Evolutionary conservation across 2,329 filamentous ascomycete species (phyloP), one percentile per base, ranked within the genome.

Genomic region (Trichothecium roseum): DNA sequence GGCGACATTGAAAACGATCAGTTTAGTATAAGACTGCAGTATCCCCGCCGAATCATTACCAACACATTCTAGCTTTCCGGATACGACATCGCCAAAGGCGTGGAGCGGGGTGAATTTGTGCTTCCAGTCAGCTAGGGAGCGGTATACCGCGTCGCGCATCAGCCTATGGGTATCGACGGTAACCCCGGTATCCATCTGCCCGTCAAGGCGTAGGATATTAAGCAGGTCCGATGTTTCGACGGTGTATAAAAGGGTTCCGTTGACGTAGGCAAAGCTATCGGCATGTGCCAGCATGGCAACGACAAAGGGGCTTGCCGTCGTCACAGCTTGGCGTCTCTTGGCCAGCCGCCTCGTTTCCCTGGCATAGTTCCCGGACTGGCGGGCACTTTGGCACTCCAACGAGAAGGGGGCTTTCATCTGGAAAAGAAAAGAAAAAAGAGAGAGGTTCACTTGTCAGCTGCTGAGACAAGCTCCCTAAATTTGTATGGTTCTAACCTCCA

Each of bases 191-290:
- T 49, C 50, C 3, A 58, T 59, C 0, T 65, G 63, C 7, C 51
- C 48, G 44, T 74, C 69, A 14, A 84, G 56, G 40, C 81, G 63
- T 32, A 81, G 60, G 18, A 84, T 53, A 3, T 72, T 24, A 10
- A 24, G 69, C 18, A 87, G 62, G 33, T 51, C 47, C 40, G 51
- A 35, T 26, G 47, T 39, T 29, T 66, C 63, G 28, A 64, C 50
- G 9, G 72, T 66, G 48, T 85, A 81, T 45, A 79, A 84, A 13
- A 87, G 57, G 9, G 73, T 63, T 5, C 81, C 79, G 38, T 74
- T 66, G 14, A 63, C 60, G 50, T 81, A 85, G 2, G 77, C 52
- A 53, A 79, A 84, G 4, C 65, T 62, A 17, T 74, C 68, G 4
- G 69, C 78, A 35, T 73, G 60, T 4, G 69, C 80, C 22, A 85